Base-by-base conservation (phyloP, 1,284 basidiomycete genomes). In the Prillingera fragicola region DNA sequence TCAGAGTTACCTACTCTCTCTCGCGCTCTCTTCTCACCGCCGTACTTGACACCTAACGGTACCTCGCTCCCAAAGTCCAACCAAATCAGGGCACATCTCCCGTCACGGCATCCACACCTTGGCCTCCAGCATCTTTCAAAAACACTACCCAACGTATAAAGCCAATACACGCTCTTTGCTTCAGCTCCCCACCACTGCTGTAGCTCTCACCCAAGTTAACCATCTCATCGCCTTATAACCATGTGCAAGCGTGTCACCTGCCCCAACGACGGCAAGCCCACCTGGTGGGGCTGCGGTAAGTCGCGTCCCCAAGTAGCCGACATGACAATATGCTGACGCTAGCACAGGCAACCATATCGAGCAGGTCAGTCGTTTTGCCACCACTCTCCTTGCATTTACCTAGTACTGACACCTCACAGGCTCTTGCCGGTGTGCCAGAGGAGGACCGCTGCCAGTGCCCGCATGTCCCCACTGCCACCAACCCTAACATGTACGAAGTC, bases 221-320 rank as follows among this genome's bases (percentile, higher is more conserved):
- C n/a, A n/a, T n/a, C n/a, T n/a, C n/a, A n/a, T n/a, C n/a, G n/a
- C n/a, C n/a, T n/a, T n/a, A n/a, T n/a, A n/a, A 62, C 19, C 12
- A 71, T 71, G 69, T 71, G 69, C 59, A 65, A 62, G 45, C 56
- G 54, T 39, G 62, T 67, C 4, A 45, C 48, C 23, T 71, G 69
- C 56, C 67, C 69, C 4, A 71, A 71, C 48, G 67, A 70, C 43
- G 64, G 61, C 22, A 65, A 66, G 54, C 67, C 65, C 27, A 69
- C 67, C 34, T 71, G 69, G 69, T 71, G 67, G 67, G 69, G 69
- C 42, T 71, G 69, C 33, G 69, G 67, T 71, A 44, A 55, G 67
- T 64, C 8, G 12, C 7, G 21, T 28, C n/a, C 29, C 37, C 21
- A 33, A 36, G 17, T 27, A 7, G 25, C 25, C 17, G 36, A 12